Evolutionary conservation across 2,329 filamentous ascomycete species (phyloP).

Genomic region (Trichoderma aggressivum): DNA sequence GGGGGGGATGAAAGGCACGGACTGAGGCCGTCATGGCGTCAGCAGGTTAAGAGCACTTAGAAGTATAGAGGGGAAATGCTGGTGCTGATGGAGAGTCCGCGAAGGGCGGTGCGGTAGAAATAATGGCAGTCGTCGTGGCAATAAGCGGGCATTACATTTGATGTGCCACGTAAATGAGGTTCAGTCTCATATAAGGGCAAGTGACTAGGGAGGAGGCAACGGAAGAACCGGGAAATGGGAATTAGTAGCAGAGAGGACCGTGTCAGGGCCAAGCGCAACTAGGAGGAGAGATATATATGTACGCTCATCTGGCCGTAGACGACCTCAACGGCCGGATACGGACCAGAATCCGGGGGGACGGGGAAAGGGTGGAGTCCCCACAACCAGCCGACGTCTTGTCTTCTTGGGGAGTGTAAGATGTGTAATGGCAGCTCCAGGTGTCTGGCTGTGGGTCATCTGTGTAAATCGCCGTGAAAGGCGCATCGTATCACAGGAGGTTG

Average conservation of each 20-base stretch:
- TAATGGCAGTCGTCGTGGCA: slow-evolving; percentile 87
- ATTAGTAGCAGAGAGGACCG: neutral
- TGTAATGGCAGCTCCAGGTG: neutral
- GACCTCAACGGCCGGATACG: slow-evolving; percentile 2
- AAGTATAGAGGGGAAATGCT: slow-evolving; percentile 72
- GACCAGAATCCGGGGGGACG: slow-evolving; percentile 14
- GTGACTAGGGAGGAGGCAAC: neutral
- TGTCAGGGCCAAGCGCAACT: neutral
- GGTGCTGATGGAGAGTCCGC: slow-evolving; percentile 79
- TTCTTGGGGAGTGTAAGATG: slow-evolving; percentile 1
- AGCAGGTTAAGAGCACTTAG: slow-evolving; percentile 41
- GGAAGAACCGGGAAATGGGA: neutral
- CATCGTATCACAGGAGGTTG: neutral
- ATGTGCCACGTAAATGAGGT: neutral
- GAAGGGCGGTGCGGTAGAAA: slow-evolving; percentile 86
- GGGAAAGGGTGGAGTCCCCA: slow-evolving; percentile 16
- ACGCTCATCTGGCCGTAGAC: neutral
- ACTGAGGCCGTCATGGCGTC: slow-evolving; percentile 38
- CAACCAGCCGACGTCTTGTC: slow-evolving; percentile 4
- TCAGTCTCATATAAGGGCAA: slow-evolving; percentile 8
- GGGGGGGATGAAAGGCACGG: slow-evolving; percentile 55
- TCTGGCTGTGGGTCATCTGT: slow-evolving; percentile 10
- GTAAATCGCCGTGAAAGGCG: neutral
- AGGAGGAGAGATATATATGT: slow-evolving; percentile 1
- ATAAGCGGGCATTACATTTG: slow-evolving; percentile 72